phyloP scores from a whole-genome alignment of 371 early-diverging fungal species.

The Enterospora canceri region DNA sequence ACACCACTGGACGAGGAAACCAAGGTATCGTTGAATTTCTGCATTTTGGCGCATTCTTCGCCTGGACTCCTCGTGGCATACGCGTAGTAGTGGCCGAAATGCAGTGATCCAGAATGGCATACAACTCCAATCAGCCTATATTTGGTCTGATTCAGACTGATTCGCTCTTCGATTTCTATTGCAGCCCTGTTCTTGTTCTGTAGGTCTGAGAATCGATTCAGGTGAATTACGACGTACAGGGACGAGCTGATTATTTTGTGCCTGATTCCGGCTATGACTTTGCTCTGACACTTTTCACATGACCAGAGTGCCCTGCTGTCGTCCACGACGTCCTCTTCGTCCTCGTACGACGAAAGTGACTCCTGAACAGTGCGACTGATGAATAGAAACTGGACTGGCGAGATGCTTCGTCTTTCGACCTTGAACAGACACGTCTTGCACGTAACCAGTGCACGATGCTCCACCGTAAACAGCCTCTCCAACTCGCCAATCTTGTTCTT shows the following conservation, averaged over 20 bases:
- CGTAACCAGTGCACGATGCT: slow-evolving; percentile 12
- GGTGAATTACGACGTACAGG: slow-evolving; percentile 36
- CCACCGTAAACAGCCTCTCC: slow-evolving; percentile 22
- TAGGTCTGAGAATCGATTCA: slow-evolving; percentile 34
- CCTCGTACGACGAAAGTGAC: slow-evolving; percentile 16
- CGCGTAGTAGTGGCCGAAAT: slow-evolving; percentile 43
- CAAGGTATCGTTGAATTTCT: slow-evolving; percentile 38
- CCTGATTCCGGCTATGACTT: slow-evolving; percentile 3
- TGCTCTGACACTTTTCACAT: slow-evolving; percentile 33
- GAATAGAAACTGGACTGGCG: slow-evolving; percentile 21
- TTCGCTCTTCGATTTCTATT: slow-evolving; percentile 4
- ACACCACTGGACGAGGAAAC: slow-evolving; percentile 2
- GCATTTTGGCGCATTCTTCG: slow-evolving; percentile 27
- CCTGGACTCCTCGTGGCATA: slow-evolving; percentile 1
- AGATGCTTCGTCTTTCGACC: neutral
- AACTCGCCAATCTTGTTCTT: slow-evolving; percentile 10
- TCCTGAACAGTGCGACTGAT: slow-evolving; percentile 15
- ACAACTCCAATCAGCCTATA: slow-evolving; percentile 35
- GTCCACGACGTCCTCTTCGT: slow-evolving; percentile 15
- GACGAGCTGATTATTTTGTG: slow-evolving; percentile 22
- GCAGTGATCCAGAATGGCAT: slow-evolving; percentile 41
- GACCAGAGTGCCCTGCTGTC: slow-evolving; percentile 7
- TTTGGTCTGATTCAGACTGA: slow-evolving; percentile 15
- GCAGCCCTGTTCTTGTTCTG: slow-evolving; percentile 23
- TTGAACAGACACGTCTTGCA: slow-evolving; percentile 23